These are phyloP conservation scores for Phytophthora litchii DNA, from an alignment of 352 stramenopile genomes.

Conservation along the genomic window DNA sequence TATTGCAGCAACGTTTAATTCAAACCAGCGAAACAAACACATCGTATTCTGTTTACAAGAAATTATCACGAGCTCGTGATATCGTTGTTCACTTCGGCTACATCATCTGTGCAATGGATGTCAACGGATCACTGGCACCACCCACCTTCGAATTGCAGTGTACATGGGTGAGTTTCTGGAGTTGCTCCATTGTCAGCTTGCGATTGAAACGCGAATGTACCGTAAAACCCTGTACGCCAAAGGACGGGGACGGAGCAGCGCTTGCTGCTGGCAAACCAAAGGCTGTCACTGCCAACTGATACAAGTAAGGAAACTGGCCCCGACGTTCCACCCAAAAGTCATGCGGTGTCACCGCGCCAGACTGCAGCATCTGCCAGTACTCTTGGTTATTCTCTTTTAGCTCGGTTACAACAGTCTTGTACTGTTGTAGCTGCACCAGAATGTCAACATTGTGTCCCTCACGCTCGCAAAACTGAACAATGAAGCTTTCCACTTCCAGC, in stretches of 20 bases:
- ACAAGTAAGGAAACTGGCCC: conserved; percentile 57
- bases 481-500: conserved; percentile 53
- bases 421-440: conserved; percentile 54
- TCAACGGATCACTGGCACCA: conserved; percentile 5
- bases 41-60: not conserved
- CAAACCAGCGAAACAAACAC: too few species aligned
- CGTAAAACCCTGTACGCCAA: conserved; percentile 34
- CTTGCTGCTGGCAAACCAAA: conserved; percentile 62
- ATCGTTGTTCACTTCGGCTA: conserved; percentile 4
- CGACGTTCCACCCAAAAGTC: conserved; percentile 69
- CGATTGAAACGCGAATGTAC: conserved; percentile 53
- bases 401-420: conserved; percentile 50
- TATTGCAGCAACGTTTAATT: too few species aligned
- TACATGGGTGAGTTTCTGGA: conserved; percentile 66
- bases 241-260: conserved; percentile 39
- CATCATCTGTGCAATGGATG: not conserved
- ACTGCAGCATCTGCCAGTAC: conserved; percentile 61
- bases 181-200: conserved; percentile 45
- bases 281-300: conserved; percentile 61
- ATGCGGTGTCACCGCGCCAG: conserved; percentile 47
- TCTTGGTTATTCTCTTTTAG: conserved; percentile 58
- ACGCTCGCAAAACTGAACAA: conserved; percentile 49
- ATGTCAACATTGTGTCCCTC: conserved; percentile 45
- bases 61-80: not conserved
- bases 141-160: conserved; percentile 55